A percentile compares a stretch with the other conserved stretches of the same genome.
These are phyloP conservation scores for Oryza rufipogon DNA, from an alignment of 176 grass and related monocot species.

Conservation along the genomic window DNA sequence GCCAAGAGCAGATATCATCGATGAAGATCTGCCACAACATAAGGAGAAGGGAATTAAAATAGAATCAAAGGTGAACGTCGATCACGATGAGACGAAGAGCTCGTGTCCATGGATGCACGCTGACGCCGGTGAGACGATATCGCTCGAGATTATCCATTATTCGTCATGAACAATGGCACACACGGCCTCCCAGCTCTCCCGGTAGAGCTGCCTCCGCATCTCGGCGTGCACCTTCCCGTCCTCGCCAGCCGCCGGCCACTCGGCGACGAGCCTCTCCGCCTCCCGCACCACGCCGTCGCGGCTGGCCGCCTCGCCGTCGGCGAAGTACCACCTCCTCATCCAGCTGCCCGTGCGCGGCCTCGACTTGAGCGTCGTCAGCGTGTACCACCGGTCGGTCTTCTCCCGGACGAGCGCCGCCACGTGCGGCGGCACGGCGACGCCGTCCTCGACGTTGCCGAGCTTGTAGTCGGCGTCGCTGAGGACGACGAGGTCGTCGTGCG, in stretches of 20 bases:
- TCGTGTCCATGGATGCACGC: no score
- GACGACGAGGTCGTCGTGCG: slow-evolving; percentile 22
- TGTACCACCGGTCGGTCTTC: slow-evolving; percentile 30
- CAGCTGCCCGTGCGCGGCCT: background rate
- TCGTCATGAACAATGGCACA: background rate
- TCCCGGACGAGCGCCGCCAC: background rate
- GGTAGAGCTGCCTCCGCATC: background rate
- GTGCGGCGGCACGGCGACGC: slow-evolving; percentile 2
- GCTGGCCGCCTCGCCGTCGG: background rate
- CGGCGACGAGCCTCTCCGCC: background rate
- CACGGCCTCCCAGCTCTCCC: slow-evolving; percentile 16
- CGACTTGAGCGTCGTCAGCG: slow-evolving; percentile 17
- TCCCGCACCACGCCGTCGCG: background rate
- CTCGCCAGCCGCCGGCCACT: background rate
- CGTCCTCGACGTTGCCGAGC: slow-evolving; percentile 4
- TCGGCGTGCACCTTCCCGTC: background rate
- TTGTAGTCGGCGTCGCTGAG: background rate
- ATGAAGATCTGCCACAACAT: background rate
- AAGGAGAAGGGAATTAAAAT: background rate
- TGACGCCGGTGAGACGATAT: no score
- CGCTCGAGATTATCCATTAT: background rate
- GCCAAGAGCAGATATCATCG: no score
- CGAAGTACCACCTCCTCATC: slow-evolving; percentile 13
- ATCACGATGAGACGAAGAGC: background rate
- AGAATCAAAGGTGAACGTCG: background rate